Evolutionary conservation across 2,329 filamentous ascomycete species (phyloP), one percentile per base, ranked within the genome.

Genomic region (Botrytis deweyae): DNA sequence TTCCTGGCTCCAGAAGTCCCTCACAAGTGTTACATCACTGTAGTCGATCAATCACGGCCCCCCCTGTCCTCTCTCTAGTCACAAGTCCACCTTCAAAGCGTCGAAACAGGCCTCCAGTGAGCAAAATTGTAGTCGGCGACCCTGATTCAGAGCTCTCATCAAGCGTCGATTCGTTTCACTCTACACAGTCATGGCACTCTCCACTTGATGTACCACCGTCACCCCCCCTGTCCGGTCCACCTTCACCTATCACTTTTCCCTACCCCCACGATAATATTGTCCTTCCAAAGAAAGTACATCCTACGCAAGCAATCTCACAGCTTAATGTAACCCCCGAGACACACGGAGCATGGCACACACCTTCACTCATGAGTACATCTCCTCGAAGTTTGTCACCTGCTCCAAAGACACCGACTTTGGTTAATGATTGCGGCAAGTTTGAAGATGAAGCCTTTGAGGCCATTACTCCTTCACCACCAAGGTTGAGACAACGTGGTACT

Each of bases 101-200:
- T n/a, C 77, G 78, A 55, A 75, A 76, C 72, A 76, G 72, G 40
- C 76, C 77, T 38, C 75, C 76, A 68, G 76, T 72, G 68, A 78
- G 70, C 63, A 75, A 62, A 70, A 78, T 44, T 74, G 80, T 74
- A 9, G 71, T 73, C 25, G 67, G 73, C 65, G 80, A 80, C 49
- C 78, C 80, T 18, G 78, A 77, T 22, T 79, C 81, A 46, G 80
- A 82, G 49, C 78, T 81, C n/a, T 87, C 87, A 16, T 84, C 86
- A 7, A 83, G 84, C 44, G 83, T 84, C 25, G 87, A 88, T 70
- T 89, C 88, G 0, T 88, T 89, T 75, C 86, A 88, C 77, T 88
- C 85, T 73, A 82, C 85, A 8, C 83, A 87, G 74, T 87, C 87
- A 14, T 88, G 86, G 86, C 83, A 86, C 75, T 85, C 86, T 36